Percentiles rank a stretch among this genome's conserved stretches.
phyloP scores from a whole-genome alignment of 495 filamentous ascomycete species.

The Penicillium bialowiezense region DNA sequence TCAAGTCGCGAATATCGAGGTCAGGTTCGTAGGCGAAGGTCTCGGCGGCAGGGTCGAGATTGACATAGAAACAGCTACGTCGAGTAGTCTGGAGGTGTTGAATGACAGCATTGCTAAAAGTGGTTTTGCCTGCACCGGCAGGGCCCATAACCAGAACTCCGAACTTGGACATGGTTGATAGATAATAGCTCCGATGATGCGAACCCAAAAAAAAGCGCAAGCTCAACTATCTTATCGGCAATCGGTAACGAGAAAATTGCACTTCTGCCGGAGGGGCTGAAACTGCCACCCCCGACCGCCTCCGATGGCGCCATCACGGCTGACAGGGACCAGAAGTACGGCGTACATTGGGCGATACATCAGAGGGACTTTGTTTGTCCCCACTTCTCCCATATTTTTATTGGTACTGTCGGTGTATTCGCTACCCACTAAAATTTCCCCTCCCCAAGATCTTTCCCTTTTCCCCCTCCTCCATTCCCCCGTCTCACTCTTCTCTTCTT shows the following conservation, averaged over 20 bases:
- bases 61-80: conserved; percentile 93
- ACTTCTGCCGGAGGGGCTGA: neutral
- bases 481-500: conserved; percentile 7
- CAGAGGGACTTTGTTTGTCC: conserved; percentile 12
- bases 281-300: conserved; percentile 22
- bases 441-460: conserved; percentile 12
- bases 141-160: conserved; percentile 94
- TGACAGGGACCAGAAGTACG: conserved; percentile 4
- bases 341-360: conserved; percentile 7
- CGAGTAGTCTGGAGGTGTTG: conserved; percentile 85
- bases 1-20: conserved; percentile 94
- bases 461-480: conserved; percentile 13
- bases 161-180: conserved; percentile 77
- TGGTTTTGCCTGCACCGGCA: conserved; percentile 88
- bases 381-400: conserved; percentile 2
- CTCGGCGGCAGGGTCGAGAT: conserved; percentile 95
- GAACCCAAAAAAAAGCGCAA: neutral
- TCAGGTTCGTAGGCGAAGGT: conserved; percentile 88
- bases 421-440: conserved; percentile 24
- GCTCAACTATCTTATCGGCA: conserved; percentile 14
- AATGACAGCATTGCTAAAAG: conserved; percentile 91
- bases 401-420: conserved; percentile 16
- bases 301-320: conserved; percentile 25
- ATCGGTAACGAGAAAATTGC: conserved; percentile 14
- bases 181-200: neutral